These are phyloP conservation scores for Trypanosoma grayi DNA, from an alignment of 208 protist genomes.

Conservation along the genomic window DNA sequence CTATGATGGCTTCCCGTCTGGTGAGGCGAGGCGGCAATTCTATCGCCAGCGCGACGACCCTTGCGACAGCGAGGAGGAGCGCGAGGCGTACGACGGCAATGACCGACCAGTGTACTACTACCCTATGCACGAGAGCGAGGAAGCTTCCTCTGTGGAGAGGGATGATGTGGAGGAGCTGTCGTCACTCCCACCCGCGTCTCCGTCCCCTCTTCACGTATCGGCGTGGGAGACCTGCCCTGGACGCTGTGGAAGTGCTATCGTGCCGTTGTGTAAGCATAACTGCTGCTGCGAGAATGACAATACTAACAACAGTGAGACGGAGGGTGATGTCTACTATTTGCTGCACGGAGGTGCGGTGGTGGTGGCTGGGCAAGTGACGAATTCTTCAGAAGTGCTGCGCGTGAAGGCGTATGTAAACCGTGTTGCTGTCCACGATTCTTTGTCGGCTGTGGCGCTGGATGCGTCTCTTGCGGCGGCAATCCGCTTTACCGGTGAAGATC, in stretches of 20 bases:
- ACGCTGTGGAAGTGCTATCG: conserved; percentile 6
- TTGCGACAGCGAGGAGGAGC: conserved; percentile 82
- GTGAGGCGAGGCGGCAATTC: conserved; percentile 73
- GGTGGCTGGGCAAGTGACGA: conserved; percentile 15
- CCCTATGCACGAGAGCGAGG: conserved; percentile 49
- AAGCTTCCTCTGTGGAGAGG: conserved; percentile 17
- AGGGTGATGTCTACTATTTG: conserved; percentile 11
- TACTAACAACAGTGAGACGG: background rate
- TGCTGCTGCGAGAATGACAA: no score
- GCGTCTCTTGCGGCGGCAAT: conserved; percentile 11
- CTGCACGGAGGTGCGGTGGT: conserved; percentile 16
- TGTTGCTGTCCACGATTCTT: conserved; percentile 36
- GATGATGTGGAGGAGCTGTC: background rate
- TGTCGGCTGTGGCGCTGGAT: conserved; percentile 26
- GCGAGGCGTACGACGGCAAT: conserved; percentile 53
- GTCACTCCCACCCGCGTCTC: background rate
- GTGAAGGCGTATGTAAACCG: conserved; percentile 36
- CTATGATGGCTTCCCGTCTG: conserved; percentile 76
- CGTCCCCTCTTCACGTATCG: conserved; percentile 19
- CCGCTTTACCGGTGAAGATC: background rate
- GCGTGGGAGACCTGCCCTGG: conserved; percentile 14
- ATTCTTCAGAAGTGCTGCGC: conserved; percentile 32
- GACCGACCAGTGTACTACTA: conserved; percentile 71
- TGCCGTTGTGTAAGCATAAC: no score
- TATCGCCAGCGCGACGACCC: conserved; percentile 84